Evolutionary conservation across 2,329 filamentous ascomycete species (phyloP), one percentile per base, ranked within the genome.

Genomic region (Cladosporium sp.): DNA sequence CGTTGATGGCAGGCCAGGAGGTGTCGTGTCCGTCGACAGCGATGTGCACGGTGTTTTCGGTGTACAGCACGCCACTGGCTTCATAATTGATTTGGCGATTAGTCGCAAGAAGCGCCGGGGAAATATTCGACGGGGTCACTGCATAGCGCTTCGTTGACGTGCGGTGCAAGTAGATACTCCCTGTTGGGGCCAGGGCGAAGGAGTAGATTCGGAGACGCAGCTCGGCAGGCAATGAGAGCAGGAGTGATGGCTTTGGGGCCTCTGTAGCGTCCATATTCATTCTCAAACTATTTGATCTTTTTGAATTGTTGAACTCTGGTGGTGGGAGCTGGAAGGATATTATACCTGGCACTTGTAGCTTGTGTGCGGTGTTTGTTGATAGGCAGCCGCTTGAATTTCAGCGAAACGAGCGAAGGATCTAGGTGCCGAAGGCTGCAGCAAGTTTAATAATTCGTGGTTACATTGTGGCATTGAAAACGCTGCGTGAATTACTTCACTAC

Each of bases 31-130:
- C 72, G 61, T 71, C 68, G 29, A 73, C 29, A 16, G 65, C 37
- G 67, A 73, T 56, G 58, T 56, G 75, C 72, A 84, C 82, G 21
- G 77, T 75, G 71, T 84, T 81, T 18, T 72, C 71, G 5, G 75
- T 74, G 69, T 82, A 83, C 16, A 84, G 73, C 10, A 84, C 73
- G 21, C 74, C 70, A 2, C 69, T 68, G 0, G 78, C 78, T 75
- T 83, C 81, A 28, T 70, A 26, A 70, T 79, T 68, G 68, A 80
- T 76, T 46, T 75, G 74, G 18, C 70, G 74, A 69, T 77, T 80
- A 11, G 79, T 79, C 5, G 69, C 66, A 1, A 83, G 75, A 37
- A 82, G 77, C 18, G 72, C 68, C 3, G 79, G 75, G 64, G 79
- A 71, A 21, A 84, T 71, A 67, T 26, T 33, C 3, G 56, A 44